Evolutionary conservation across 768 basidiomycete genomes (phyloP).

Genomic region (Punctularia strigosozonata): DNA sequence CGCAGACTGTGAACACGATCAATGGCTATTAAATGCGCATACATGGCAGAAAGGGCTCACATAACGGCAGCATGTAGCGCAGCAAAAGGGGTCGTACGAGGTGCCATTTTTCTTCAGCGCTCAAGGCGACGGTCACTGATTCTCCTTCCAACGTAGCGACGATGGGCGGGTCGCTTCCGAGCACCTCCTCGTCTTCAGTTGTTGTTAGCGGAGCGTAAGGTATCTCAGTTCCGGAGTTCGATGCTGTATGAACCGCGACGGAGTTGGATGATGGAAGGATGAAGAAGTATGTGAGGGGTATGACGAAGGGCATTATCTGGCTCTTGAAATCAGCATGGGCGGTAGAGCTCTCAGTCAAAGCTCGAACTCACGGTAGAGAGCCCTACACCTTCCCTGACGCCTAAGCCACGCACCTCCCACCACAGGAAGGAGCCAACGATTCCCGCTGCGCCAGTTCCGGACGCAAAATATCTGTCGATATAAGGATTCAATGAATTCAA

Average conservation of each 20-base stretch:
- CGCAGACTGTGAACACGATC: slow-evolving; percentile 29
- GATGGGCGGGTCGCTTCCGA: background rate
- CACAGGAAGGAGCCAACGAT: slow-evolving; percentile 87
- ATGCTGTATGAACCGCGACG: slow-evolving; percentile 33
- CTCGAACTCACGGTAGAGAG: slow-evolving; percentile 57
- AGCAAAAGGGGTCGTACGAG: slow-evolving; percentile 69
- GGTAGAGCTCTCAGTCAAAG: background rate
- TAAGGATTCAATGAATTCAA: background rate
- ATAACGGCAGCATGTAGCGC: slow-evolving; percentile 89
- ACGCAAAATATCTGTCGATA: slow-evolving; percentile 67
- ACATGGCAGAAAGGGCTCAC: slow-evolving; percentile 31
- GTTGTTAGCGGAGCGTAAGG: slow-evolving; percentile 36
- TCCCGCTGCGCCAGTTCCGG: slow-evolving; percentile 91
- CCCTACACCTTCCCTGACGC: slow-evolving; percentile 75
- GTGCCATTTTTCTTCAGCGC: slow-evolving; percentile 63
- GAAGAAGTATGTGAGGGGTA: slow-evolving; percentile 66
- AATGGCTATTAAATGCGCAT: background rate
- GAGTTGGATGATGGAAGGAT: slow-evolving; percentile 54
- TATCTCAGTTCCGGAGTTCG: too few species aligned
- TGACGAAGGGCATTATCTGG: slow-evolving; percentile 73
- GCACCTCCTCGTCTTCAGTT: slow-evolving; percentile 21
- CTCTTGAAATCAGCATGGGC: background rate
- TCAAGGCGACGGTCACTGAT: slow-evolving; percentile 38
- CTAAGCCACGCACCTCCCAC: slow-evolving; percentile 85
- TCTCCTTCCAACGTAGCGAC: slow-evolving; percentile 24